phyloP scores from a whole-genome alignment of 2,329 filamentous ascomycete genomes.

The Fusarium anthophilum region DNA sequence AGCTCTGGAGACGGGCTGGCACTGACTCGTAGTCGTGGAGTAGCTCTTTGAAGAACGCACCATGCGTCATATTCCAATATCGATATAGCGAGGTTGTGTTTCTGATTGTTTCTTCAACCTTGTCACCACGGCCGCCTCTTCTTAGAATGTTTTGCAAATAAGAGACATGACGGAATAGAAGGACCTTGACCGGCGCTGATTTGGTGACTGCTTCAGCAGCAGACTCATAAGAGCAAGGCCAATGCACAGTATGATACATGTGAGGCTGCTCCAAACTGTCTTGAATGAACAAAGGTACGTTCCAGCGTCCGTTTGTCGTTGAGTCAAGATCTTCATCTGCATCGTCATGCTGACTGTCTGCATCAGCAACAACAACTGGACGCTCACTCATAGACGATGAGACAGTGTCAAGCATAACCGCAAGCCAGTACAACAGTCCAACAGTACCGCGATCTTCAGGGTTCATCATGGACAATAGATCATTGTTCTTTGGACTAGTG shows the following conservation, averaged over 20 bases:
- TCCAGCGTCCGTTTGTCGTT: slow-evolving; percentile 30
- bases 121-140: slow-evolving; percentile 46
- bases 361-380: slow-evolving; percentile 49
- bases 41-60: slow-evolving; percentile 61
- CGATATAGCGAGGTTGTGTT: slow-evolving; percentile 59
- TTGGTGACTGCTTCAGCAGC: slow-evolving; percentile 59
- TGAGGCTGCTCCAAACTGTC: slow-evolving; percentile 40
- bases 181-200: slow-evolving; percentile 66
- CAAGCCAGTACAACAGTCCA: slow-evolving; percentile 65
- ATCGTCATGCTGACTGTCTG: slow-evolving; percentile 50
- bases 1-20: slow-evolving; percentile 63
- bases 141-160: slow-evolving; percentile 61
- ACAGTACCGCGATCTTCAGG: slow-evolving; percentile 54
- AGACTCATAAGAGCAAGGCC: slow-evolving; percentile 63
- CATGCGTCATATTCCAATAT: slow-evolving; percentile 63
- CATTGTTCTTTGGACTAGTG: neutral
- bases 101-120: slow-evolving; percentile 58
- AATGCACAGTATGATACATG: slow-evolving; percentile 45
- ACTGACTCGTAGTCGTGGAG: slow-evolving; percentile 58
- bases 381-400: slow-evolving; percentile 61
- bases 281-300: slow-evolving; percentile 35
- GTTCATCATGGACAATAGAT: slow-evolving; percentile 7
- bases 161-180: slow-evolving; percentile 63
- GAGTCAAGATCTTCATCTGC: slow-evolving; percentile 24
- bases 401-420: slow-evolving; percentile 67